Base-by-base conservation (phyloP, 768 basidiomycete species). In the Sutorius australiensis region DNA sequence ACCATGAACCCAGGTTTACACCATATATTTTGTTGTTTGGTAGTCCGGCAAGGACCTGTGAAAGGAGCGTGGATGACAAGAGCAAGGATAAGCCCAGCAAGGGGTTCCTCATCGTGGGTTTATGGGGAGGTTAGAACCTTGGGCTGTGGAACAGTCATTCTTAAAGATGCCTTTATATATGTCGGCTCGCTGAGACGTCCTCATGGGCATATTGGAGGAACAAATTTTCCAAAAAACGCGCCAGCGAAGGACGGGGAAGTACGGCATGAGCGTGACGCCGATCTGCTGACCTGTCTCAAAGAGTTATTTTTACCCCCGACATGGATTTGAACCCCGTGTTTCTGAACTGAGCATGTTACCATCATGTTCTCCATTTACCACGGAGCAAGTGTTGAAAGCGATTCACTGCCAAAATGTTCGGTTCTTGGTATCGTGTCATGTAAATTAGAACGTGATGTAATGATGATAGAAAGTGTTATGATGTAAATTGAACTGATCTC, bases 1-100 rank as follows among this genome's bases (percentile, higher is more conserved):
- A 80, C 83, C 83, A 86, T 50, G 81, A 81, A 13, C 86, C 84
- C 31, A 89, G 62, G 62, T 89, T 88, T 3, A 88, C 86, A 43
- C 87, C 87, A 61, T 86, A 82, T 14, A 86, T 82, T 56, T 86
- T 84, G 57, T 61, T 2, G 40, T 50, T 24, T 31, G 66, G 59
- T n/a, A 50, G 54, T 21, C 58, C 58, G 4, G 64, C 65, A n/a
- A 61, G 47, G 49, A 54, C 63, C 2, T 19, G 50, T 3, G 53
- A 48, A 36, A 63, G 50, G 43, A 69, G 53, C 28, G 56, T 37
- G 27, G 46, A 54, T 1, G 46, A 57, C 8, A 68, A 46, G 27
- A 45, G 54, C 9, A 70, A 39, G 36, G 48, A 50, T 13, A 61
- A 45, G 17, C 38, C 50, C 5, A 58, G 17, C 3, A 61, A 28